A percentile compares a stretch with the other conserved stretches of the same genome.
These are phyloP conservation scores for Fraxinus dipetala DNA, from an alignment of 305 asterid species.

Conservation along the genomic window DNA sequence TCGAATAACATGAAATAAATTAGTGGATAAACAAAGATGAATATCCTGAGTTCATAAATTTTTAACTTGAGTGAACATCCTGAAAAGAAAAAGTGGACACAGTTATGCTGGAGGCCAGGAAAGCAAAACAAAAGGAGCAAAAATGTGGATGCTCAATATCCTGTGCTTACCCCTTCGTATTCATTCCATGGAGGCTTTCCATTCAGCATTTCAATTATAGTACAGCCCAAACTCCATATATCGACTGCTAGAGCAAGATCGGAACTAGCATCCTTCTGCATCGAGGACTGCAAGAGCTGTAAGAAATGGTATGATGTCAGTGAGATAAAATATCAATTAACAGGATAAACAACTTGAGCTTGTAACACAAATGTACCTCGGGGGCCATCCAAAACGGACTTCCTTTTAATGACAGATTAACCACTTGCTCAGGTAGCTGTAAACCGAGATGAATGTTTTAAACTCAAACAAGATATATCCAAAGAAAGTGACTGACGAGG, in stretches of 20 bases:
- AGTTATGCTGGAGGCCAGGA: neutral
- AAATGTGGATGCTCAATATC: neutral
- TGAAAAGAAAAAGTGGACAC: neutral
- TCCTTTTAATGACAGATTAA: constrained; percentile 74
- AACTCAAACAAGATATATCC: constrained; percentile 13
- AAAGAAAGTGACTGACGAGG: neutral
- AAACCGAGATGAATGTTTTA: constrained; percentile 29
- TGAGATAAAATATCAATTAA: neutral
- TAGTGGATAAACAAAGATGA: neutral
- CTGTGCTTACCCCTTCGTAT: constrained; percentile 75
- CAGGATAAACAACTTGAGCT: constrained; percentile 11
- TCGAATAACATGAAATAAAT: neutral
- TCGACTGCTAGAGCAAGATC: constrained; percentile 80
- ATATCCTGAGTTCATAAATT: neutral
- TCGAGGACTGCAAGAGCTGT: constrained; percentile 65
- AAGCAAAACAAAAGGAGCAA: neutral
- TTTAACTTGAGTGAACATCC: neutral
- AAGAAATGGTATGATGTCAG: constrained; percentile 12
- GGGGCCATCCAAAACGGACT: constrained; percentile 99
- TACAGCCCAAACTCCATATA: constrained; percentile 97
- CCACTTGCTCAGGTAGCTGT: constrained; percentile 71
- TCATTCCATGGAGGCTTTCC: constrained; percentile 96
- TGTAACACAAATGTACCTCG: constrained; percentile 49
- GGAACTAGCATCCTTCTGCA: constrained; percentile 46
- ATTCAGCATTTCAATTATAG: constrained; percentile 80